Percentiles rank a stretch among this genome's conserved stretches.
Evolutionary conservation across 768 basidiomycete species (phyloP).

Genomic region (Lactarius vividus): DNA sequence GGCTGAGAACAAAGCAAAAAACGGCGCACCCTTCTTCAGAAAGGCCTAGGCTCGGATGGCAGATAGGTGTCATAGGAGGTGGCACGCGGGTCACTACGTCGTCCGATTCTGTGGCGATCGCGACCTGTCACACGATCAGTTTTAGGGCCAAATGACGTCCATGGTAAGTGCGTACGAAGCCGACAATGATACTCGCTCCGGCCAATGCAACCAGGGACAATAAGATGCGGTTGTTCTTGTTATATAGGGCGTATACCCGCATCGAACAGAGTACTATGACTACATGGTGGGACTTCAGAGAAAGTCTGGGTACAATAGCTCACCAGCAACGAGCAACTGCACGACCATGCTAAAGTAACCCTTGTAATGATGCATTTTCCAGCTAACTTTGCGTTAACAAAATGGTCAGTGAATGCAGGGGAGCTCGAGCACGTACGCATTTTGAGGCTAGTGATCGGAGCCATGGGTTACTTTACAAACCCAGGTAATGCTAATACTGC

Average conservation of each 20-base stretch:
- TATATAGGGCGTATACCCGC: slow-evolving; percentile 11
- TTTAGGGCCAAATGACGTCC: not conserved
- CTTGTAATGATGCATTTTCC: not conserved
- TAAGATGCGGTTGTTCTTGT: not conserved
- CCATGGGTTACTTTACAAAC: not conserved
- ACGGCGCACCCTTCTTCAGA: not conserved
- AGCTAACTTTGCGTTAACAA: not conserved
- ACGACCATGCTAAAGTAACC: not conserved
- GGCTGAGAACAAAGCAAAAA: not conserved
- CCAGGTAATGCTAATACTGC: not conserved
- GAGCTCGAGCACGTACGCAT: not conserved
- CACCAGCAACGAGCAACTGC: slow-evolving; percentile 3
- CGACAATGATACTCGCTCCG: not conserved
- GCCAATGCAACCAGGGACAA: not conserved
- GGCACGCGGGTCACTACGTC: not conserved
- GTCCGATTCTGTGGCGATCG: slow-evolving; percentile 1
- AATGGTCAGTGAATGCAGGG: not conserved
- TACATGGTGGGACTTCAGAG: not conserved
- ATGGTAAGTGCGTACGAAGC: not conserved
- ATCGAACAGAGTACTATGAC: slow-evolving; percentile 1
- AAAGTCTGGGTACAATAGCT: not conserved
- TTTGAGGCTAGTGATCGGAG: not conserved
- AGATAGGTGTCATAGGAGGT: not conserved
- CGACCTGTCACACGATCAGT: not conserved
- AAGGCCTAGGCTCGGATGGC: not conserved